Base-by-base conservation (phyloP, 139 green algal species). In the Chlamydomonas sp. region DNA sequence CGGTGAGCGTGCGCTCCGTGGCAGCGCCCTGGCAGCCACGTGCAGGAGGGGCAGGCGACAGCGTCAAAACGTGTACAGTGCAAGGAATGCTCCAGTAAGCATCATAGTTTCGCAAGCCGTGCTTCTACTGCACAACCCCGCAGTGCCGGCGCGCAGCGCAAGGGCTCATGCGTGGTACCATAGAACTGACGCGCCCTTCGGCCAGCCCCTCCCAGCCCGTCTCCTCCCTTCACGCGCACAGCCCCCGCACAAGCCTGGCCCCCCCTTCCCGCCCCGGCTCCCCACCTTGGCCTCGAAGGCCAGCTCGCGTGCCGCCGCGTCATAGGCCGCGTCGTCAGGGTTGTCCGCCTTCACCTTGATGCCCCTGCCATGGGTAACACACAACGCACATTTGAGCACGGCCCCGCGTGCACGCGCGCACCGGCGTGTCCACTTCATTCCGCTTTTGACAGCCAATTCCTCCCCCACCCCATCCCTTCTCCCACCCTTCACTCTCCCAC, bases 281-380 rank as follows among this genome's bases (percentile, higher is more conserved):
- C 92, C 79, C 31, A 89, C 93, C 85, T 96, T 96, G 59, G 91
- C 90, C 76, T 97, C 95, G 86, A 95, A 97, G 10, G 94, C 92
- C 63, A 98, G 92, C 88, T 96, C 93, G 31, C 93, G 89, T 0
- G 94, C 92, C 63, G 94, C 90, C 16, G 88, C 62, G 79, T 98
- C 96, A 89, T 96, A 98, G 0, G 78, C 91, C 5, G 85, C 84
- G 75, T 98, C 96, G 0, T 91, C 94, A 78, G 90, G 64, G 57
- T 88, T 87, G 59, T 93, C 91, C 3, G 94, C 62, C 81, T 90
- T 89, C 3, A 90, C 57, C 80, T 93, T 94, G 73, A 89, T 49
- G 68, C 85, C 88, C 84, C 91, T 94, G 89, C 17, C 62, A 49
- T 3, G 9, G 49, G 49, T 2, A 12, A 5, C 20, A n/a, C 20